Base-by-base conservation (phyloP, 345 rosid species). In the Draba incana region DNA sequence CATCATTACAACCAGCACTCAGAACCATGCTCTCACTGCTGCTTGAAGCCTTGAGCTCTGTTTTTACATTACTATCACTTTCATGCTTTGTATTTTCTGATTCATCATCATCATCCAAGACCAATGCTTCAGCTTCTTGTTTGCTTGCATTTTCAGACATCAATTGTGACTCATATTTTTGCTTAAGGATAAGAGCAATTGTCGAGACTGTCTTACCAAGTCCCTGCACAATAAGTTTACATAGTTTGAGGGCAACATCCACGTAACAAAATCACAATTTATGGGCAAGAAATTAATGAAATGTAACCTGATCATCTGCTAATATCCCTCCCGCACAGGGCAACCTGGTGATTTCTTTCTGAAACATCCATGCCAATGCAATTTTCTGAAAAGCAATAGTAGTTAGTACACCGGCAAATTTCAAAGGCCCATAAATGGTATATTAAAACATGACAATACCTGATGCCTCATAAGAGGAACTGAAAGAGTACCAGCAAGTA, bases 321-420 rank as follows among this genome's bases (percentile, higher is more conserved):
- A 94, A 77, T 70, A 94, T 94, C 72, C 99, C 99, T 65, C 99
- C 99, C 42, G 83, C 66, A 75, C 96, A 94, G 56, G 85, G 87
- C 67, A 81, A 74, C 69, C 96, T 88, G 77, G 77, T 89, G 27
- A 83, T 87, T 85, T 94, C 97, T 80, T 85, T 94, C 70, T 86
- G 96, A 78, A 85, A 84, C 97, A 87, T 94, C 99, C 99, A 94
- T 14, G 90, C 84, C 82, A 94, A 80, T 48, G 99, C 99, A 86
- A 94, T 94, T 82, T 86, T 94, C 99, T 94, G 86, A 52, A 71
- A 52, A 62, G 59, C 53, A 68, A 68, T 55, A 61, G 13, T 45
- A 52, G 12, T 69, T 57, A 69, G 62, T 50, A 44, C 27, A 76
- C 16, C 28, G 72, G 68, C 46, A 28, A 15, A 48, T 14, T 61